Conservation (phyloP, 768 basidiomycete species). For the Agaricus subrufescens region DNA sequence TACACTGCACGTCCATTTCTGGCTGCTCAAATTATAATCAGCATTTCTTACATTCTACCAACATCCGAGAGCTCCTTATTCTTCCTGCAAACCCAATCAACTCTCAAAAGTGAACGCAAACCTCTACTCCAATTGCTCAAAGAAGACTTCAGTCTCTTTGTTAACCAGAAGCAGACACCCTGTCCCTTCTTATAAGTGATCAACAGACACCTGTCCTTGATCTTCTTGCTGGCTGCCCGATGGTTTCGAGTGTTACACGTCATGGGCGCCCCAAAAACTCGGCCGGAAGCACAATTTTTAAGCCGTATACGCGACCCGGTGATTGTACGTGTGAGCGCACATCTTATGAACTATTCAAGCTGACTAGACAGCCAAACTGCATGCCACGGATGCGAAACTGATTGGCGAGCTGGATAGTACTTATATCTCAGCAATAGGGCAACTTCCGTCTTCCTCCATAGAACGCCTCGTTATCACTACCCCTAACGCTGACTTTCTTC, state of each 20-base stretch:
- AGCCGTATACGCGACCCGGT: background rate
- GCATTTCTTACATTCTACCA: too few species aligned
- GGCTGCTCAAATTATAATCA: too few species aligned
- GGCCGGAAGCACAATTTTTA: background rate
- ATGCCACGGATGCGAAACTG: background rate
- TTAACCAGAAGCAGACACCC: background rate
- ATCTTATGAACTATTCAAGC: background rate
- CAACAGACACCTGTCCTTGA: background rate
- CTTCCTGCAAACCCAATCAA: background rate
- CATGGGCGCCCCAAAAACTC: background rate
- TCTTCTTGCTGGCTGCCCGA: background rate
- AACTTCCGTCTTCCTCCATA: background rate
- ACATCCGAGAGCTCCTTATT: too few species aligned
- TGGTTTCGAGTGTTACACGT: background rate
- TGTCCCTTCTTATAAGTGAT: background rate
- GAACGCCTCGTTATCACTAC: background rate
- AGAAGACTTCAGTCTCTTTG: background rate
- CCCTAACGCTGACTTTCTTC: background rate
- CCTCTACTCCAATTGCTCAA: background rate
- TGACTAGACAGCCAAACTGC: background rate
- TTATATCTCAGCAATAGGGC: background rate
- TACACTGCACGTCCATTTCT: too few species aligned
- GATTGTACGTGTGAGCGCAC: background rate
- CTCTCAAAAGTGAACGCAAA: background rate
- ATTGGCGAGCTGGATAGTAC: background rate